Base-by-base conservation (phyloP, 495 filamentous ascomycete genomes). In the Aspergillus nanangensis region DNA sequence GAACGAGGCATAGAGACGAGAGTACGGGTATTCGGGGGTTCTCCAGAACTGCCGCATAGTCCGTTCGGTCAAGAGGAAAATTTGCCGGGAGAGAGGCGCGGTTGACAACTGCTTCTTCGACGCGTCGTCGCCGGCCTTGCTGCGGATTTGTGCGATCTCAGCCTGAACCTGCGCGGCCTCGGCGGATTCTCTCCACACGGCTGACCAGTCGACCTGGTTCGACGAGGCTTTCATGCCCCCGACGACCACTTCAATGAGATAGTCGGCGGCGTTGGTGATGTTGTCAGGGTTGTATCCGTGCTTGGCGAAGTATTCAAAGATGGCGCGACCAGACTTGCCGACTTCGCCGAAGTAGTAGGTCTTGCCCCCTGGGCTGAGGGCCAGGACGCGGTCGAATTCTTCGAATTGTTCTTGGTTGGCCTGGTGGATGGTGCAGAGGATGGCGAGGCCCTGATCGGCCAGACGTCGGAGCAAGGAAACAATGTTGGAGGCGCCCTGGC, bases 161-260 rank as follows among this genome's bases (percentile, higher is more conserved):
- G 77, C 74, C 64, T 87, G 88, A 41, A 81, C 70, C 25, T 78
- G 68, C 13, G 77, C 75, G 18, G 84, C 75, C 56, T 93, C 87
- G n/a, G 78, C 73, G 3, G 81, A 87, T 17, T 82, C 76, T n/a
- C 60, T 69, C 85, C 85, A 95, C 41, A 94, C 77, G 38, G 86
- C 83, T 13, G 74, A 80, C 89, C 88, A 94, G 60, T 91, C 68
- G 40, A 72, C 79, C 15, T 75, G 69, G 53, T 82, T 77, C 13
- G 81, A 80, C 20, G 86, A 75, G 3, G 81, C 69, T 21, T 80
- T 70, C 51, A 79, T 78, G 32, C 87, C 86, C 25, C 84, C 85
- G 22, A 89, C 89, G 15, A 93, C 86, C 1, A 85, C 82, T 47
- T 95, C 90, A n/a, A 95, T 80, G 73, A 95, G 88, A 63, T 79